Evolutionary conservation across 257 asterid species (phyloP), one percentile per base, ranked within the genome.

Genomic region (Solanum clarkiae): DNA sequence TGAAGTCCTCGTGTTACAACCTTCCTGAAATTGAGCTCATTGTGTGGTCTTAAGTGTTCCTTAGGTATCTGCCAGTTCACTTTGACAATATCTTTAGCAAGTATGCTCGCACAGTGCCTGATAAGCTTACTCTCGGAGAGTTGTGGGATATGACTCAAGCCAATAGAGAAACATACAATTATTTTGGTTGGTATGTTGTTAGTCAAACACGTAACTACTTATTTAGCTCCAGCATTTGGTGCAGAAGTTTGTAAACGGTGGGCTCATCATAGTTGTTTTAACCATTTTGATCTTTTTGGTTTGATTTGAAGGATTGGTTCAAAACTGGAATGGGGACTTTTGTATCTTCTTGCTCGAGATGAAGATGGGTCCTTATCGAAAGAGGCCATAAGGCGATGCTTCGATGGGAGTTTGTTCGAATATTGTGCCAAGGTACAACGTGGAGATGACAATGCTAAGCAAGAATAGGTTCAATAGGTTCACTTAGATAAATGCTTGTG

Each of bases 21-120:
- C 22, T 75, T 49, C 8, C 10, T 53, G 65, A 79, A 32, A 3
- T 51, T 26, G 47, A 2, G 5, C 47, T 53, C 4, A 15, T 20
- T 77, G 45, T 51, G 24, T 15, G 26, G 65, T 51, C 32, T 26
- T 66, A 8, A 66, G 16, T 77, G 59, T 32, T 54, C 62, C 57
- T 7, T 87, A 94, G 99, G 91, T 96, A 84, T 63, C 8, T 86
- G 14, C 98, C 98, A 0, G 94, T 86, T 75, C 86, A 91, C 32
- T 94, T 96, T 26, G 99, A 96, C 97, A 94, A 89, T 57, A 82
- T 94, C 16, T 96, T 94, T 24, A 93, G 98, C 95, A 94, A 94
- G 91, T 92, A 92, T 1, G 97, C 92, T 0, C 80, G 10, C 0
- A 91, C 96, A 0, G 89, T 85, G 83, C 98, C 99, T 0, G 98